Conservation (phyloP, 2,329 filamentous ascomycete species). For the Neofusicoccum kwambonambiense region DNA sequence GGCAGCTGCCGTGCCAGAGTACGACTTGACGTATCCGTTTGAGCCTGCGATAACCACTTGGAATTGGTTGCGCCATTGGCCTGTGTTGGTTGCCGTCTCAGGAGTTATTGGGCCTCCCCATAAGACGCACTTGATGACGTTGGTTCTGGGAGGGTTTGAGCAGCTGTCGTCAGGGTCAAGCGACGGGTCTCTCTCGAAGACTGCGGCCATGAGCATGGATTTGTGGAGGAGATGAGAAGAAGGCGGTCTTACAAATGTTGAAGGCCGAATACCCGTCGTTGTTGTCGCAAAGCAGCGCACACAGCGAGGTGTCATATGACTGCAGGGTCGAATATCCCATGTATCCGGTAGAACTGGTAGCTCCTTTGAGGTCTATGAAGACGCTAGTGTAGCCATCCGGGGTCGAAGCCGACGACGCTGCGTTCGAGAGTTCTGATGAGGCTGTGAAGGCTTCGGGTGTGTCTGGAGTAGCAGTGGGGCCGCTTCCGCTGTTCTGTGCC, state of each 20-base stretch:
- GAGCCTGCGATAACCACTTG: conserved; percentile 21
- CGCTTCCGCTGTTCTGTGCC: too few species aligned
- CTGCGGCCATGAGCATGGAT: not conserved
- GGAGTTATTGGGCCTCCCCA: conserved; percentile 28
- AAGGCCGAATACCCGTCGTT: conserved; percentile 23
- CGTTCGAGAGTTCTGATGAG: too few species aligned
- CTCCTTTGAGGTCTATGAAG: too few species aligned
- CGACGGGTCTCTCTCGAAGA: conserved; percentile 23
- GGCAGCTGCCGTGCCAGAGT: not conserved
- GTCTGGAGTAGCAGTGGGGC: too few species aligned
- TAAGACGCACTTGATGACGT: conserved; percentile 32
- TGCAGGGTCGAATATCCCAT: too few species aligned
- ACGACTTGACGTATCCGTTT: not conserved
- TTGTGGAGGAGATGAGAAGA: not conserved
- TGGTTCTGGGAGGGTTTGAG: conserved; percentile 21
- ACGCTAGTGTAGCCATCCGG: too few species aligned
- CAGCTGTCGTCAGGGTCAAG: conserved; percentile 20
- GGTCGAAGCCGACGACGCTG: too few species aligned
- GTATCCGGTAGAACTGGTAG: too few species aligned
- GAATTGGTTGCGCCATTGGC: conserved; percentile 25
- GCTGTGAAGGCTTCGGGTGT: too few species aligned
- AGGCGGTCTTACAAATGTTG: conserved; percentile 20
- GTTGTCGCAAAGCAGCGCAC: conserved; percentile 17
- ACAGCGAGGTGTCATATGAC: conserved; percentile 18
- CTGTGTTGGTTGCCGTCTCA: conserved; percentile 24